phyloP scores from a whole-genome alignment of 2,329 filamentous ascomycete species.

The Fusarium devonianum region DNA sequence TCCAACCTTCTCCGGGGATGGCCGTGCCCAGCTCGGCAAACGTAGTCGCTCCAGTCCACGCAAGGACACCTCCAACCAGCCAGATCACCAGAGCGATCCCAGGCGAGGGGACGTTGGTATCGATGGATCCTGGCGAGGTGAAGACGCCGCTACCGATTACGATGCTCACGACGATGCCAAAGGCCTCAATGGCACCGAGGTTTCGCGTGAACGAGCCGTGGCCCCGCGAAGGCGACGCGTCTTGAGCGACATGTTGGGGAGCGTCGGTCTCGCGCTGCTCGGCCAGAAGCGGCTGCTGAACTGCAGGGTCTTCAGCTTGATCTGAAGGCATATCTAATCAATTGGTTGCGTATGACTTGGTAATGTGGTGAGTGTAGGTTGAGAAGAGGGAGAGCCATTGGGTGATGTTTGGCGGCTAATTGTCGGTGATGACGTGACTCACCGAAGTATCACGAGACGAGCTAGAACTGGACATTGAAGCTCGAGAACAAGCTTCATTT shows the following conservation, averaged over 20 bases:
- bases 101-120: slow-evolving; percentile 68
- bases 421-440: slow-evolving; percentile 29
- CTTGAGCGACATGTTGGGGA: not conserved
- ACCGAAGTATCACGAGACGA: too few species aligned
- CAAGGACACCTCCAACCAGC: slow-evolving; percentile 67
- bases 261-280: slow-evolving; percentile 9
- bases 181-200: slow-evolving; percentile 58
- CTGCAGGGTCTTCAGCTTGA: slow-evolving; percentile 6
- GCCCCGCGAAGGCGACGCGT: slow-evolving; percentile 7
- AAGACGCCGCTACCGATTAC: slow-evolving; percentile 72
- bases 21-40: slow-evolving; percentile 70
- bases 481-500: not conserved
- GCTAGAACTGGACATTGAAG: too few species aligned
- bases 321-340: slow-evolving; percentile 21
- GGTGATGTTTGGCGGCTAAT: slow-evolving; percentile 32
- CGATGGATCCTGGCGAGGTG: slow-evolving; percentile 68
- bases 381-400: too few species aligned
- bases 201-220: slow-evolving; percentile 50
- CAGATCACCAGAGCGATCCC: slow-evolving; percentile 65
- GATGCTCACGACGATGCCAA: slow-evolving; percentile 68
- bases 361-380: not conserved
- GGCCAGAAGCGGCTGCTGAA: slow-evolving; percentile 27
- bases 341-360: not conserved
- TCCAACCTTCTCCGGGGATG: slow-evolving; percentile 64
- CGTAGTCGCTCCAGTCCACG: slow-evolving; percentile 69